A percentile compares a stretch with the other conserved stretches of the same genome.
Conservation (phyloP, 2,329 filamentous ascomycete species). For the Fusarium haematococcum region DNA sequence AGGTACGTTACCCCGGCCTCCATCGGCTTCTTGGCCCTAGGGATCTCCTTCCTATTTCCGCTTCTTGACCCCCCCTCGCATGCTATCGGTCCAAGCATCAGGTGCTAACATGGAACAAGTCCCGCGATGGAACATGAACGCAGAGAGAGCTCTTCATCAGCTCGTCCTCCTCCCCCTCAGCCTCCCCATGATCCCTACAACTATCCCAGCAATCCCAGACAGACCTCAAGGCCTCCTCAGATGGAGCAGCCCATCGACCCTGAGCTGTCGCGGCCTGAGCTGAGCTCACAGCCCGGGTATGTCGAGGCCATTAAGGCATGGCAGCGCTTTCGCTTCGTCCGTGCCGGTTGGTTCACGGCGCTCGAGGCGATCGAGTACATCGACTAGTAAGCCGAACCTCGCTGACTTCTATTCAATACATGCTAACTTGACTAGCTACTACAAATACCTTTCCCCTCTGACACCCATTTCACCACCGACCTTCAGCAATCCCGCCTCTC, state of each 20-base stretch:
- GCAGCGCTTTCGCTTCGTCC: constrained; percentile 93
- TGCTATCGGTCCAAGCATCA: background rate
- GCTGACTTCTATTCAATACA: background rate
- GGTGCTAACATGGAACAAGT: constrained; percentile 34
- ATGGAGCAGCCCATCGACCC: constrained; percentile 60
- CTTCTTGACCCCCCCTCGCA: background rate
- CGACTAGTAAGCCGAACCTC: constrained; percentile 75
- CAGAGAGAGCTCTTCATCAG: constrained; percentile 35
- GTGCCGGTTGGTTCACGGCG: constrained; percentile 95
- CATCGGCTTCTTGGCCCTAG: background rate
- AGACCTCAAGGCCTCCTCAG: constrained; percentile 30
- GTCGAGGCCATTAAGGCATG: constrained; percentile 85
- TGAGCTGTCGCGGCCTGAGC: constrained; percentile 56
- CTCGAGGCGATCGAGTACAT: constrained; percentile 94
- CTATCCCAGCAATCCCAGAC: constrained; percentile 25
- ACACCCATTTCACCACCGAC: constrained; percentile 95
- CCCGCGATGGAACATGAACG: constrained; percentile 41
- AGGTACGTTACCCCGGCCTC: constrained; percentile 54
- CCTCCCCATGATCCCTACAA: constrained; percentile 36
- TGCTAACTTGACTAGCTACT: constrained; percentile 72
- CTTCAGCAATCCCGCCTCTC: constrained; percentile 84
- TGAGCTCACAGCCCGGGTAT: constrained; percentile 66
- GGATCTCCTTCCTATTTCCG: background rate
- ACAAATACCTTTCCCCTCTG: constrained; percentile 88
- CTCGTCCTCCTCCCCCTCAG: constrained; percentile 27